Percentiles rank a stretch among this genome's conserved stretches.
Conservation (phyloP, 441 rosid genomes). For the Erodium trifolium region DNA sequence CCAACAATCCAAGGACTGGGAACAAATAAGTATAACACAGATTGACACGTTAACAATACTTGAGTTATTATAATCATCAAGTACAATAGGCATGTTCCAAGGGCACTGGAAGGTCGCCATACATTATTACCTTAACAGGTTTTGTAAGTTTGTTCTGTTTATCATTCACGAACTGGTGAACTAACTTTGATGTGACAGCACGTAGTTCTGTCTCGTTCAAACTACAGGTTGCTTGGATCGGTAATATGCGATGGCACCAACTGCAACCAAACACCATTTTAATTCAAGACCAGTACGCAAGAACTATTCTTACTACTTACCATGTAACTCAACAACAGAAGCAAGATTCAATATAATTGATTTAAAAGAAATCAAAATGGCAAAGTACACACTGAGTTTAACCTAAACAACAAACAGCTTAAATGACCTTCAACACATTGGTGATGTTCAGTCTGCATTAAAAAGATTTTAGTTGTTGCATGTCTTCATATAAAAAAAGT, state of each 20-base stretch:
- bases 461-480: background rate
- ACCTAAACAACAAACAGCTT: background rate
- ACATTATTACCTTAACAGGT: conserved; percentile 53
- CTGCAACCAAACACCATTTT: conserved; percentile 37
- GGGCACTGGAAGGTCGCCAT: background rate
- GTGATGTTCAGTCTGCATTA: background rate
- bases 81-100: background rate
- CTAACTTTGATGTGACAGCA: conserved; percentile 60
- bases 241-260: conserved; percentile 93
- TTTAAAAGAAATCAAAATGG: conserved; percentile 3
- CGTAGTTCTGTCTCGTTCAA: conserved; percentile 66
- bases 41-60: background rate
- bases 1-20: background rate
- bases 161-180: conserved; percentile 44
- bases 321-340: too few species aligned
- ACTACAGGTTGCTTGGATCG: conserved; percentile 76
- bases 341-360: background rate
- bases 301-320: background rate
- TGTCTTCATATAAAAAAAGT: background rate
- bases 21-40: background rate
- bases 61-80: background rate
- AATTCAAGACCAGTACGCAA: background rate
- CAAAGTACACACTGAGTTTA: background rate
- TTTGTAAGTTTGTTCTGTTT: conserved; percentile 33
- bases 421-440: background rate